These are phyloP conservation scores for Camellia granthamiana DNA, from an alignment of 148 eudicot species.

Conservation along the genomic window DNA sequence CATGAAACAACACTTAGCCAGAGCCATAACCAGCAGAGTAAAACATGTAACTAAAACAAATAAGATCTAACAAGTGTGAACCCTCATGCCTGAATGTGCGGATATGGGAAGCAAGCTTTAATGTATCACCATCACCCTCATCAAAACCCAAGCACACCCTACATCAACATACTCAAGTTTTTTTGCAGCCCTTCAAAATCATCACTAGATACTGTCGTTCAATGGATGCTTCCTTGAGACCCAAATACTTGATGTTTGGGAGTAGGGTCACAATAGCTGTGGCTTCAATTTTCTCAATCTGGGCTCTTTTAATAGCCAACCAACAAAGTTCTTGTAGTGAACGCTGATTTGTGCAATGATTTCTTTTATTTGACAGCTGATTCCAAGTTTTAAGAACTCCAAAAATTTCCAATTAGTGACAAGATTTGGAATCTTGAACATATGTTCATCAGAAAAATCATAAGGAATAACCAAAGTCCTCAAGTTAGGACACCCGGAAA, in stretches of 20 bases:
- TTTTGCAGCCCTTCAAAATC: slow-evolving; percentile 6
- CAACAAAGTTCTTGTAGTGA: background rate
- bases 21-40: no score
- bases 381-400: no score
- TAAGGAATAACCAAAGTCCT: no score
- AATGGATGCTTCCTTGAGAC: background rate
- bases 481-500: no score
- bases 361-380: no score
- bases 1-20: no score
- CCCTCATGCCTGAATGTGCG: background rate
- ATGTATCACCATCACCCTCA: background rate
- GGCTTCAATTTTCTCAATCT: background rate
- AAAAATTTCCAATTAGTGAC: no score
- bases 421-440: no score
- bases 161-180: background rate
- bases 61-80: background rate
- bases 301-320: background rate
- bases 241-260: background rate
- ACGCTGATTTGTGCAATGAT: background rate
- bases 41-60: no score
- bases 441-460: no score
- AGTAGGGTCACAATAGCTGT: background rate
- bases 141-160: background rate
- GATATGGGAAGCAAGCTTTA: background rate
- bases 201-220: background rate